phyloP scores from a whole-genome alignment of 768 basidiomycete species.

The Calocybe gangraenosa region DNA sequence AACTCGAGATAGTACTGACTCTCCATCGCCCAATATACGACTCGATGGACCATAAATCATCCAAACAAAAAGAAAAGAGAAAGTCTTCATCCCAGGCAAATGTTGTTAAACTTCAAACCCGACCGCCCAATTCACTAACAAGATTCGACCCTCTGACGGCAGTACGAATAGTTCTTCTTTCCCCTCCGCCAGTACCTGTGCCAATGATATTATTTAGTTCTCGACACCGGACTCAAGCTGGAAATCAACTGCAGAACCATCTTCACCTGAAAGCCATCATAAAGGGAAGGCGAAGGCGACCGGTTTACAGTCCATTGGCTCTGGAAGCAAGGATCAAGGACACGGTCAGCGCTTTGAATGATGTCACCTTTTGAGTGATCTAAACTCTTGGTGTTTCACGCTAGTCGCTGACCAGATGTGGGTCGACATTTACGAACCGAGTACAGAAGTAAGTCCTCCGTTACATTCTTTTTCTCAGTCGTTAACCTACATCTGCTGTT shows the following conservation, averaged over 20 bases:
- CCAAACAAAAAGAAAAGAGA: no score
- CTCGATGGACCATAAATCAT: no score
- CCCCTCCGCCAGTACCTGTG: not conserved
- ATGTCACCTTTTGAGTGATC: not conserved
- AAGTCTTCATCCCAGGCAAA: no score
- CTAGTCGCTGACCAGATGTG: constrained; percentile 41
- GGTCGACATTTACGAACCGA: constrained; percentile 64
- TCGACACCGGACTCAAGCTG: constrained; percentile 3
- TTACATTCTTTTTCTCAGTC: not conserved
- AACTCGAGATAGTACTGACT: no score
- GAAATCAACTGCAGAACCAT: not conserved
- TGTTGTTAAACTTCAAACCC: no score
- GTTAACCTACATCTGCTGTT: constrained; percentile 2
- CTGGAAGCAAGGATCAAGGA: constrained; percentile 7
- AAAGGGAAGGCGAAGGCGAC: constrained; percentile 25
- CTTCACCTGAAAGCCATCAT: constrained; percentile 5
- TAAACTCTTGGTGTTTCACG: not conserved
- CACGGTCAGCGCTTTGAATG: not conserved
- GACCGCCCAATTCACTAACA: constrained; percentile 3
- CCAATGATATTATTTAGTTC: constrained; percentile 4
- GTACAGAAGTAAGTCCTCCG: constrained; percentile 38
- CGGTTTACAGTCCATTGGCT: not conserved
- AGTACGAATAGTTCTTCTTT: constrained; percentile 8
- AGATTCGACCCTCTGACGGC: constrained; percentile 22
- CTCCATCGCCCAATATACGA: no score